A percentile compares a stretch with the other conserved stretches of the same genome.
Evolutionary conservation across 2,329 filamentous ascomycete species (phyloP).

Genomic region (Ophiostoma tasmaniense): DNA sequence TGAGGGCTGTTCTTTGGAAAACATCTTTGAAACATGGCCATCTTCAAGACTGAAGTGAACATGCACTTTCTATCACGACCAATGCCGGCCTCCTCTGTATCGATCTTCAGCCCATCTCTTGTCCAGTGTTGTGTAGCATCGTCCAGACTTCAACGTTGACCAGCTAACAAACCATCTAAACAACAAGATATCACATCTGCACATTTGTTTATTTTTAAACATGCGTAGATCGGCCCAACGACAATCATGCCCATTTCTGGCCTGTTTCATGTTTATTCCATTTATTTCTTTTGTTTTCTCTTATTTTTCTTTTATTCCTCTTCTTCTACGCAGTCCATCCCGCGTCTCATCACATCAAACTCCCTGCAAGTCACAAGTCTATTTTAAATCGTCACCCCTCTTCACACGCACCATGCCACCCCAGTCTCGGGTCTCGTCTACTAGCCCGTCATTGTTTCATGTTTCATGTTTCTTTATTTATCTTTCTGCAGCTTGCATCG

Average conservation of each 20-base stretch:
- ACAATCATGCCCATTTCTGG: neutral
- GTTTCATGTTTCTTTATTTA: neutral
- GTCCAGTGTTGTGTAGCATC: neutral
- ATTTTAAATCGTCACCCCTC: neutral
- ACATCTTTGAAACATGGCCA: neutral
- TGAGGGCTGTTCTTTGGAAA: neutral
- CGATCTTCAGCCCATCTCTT: neutral
- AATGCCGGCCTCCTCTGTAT: neutral
- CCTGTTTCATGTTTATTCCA: neutral
- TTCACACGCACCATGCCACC: neutral
- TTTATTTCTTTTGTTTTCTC: neutral
- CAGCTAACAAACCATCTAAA: neutral
- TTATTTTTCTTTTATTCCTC: neutral
- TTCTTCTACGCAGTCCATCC: too few relatives aligned
- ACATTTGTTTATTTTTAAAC: neutral
- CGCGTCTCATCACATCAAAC: neutral
- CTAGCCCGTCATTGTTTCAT: neutral
- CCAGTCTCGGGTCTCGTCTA: neutral
- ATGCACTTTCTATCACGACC: neutral
- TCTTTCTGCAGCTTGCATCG: neutral
- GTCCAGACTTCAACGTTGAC: neutral
- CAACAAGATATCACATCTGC: neutral
- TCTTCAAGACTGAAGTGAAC: neutral
- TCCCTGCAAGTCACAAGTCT: neutral
- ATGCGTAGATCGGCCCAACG: neutral